Evolutionary conservation across 169 alveolate species (phyloP), one percentile per base, ranked within the genome.

Genomic region (Plasmodium falciparum): DNA sequence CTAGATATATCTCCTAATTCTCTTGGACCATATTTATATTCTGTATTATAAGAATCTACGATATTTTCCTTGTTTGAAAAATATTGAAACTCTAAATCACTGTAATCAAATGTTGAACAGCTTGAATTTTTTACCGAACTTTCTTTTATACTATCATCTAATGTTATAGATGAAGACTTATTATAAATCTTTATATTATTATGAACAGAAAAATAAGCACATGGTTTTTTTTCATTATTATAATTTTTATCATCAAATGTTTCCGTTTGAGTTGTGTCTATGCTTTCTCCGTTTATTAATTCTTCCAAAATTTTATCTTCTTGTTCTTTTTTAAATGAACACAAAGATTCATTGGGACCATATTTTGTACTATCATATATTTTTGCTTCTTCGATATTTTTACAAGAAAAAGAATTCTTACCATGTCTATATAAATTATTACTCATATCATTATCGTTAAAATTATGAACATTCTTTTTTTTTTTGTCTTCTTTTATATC

Each of bases 31-130:
- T 61, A 62, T 33, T 45, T 75, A 75, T 75, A 75, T 43, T 75
- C 88, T 1, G 88, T 62, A 62, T 75, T 75, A 67, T 61, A 75
- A 1, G 88, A 75, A 8, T 75, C 88, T 4, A 75, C 74, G 15
- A 20, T 62, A 29, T 50, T 72, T 15, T 75, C 88, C 43, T 75
- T 75, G 54, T 75, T 75, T 47, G 88, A 75, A 12, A 62, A 62
- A 50, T 66, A 75, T 22, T 75, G 88, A 9, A 75, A 17, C 43
- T 75, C 88, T 15, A 75, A 17, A 15, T 75, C 88, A 50, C 88
- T 75, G 20, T 63, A 75, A 17, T 75, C 88, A 67, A 26, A 75
- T 12, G 88, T 75, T 20, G 88, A 62, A 24, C 75, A 61, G 33
- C 88, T 75, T 24, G 74, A 75, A 4, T 73, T 75, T 49, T 75